phyloP scores from a whole-genome alignment of 2,329 filamentous ascomycete species.

The Xenosphaeropsis pyriputrescens region DNA sequence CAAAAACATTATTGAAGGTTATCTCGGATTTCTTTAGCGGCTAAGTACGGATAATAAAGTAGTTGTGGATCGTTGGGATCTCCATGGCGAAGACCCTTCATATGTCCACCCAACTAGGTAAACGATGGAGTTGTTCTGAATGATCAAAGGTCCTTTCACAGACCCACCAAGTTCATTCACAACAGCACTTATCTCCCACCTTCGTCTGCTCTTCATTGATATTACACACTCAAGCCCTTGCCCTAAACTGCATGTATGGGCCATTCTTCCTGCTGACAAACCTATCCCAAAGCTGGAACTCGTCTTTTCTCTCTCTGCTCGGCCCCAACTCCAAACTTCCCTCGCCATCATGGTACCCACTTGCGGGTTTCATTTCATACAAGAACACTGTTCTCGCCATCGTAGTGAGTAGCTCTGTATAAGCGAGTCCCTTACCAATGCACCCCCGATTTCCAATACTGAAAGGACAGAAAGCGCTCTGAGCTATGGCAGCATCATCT shows the following conservation, averaged over 20 bases:
- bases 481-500: constrained; percentile 7
- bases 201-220: constrained; percentile 7
- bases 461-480: constrained; percentile 13
- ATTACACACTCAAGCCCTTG: background rate
- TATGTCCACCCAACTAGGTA: too few species aligned
- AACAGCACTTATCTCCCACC: background rate
- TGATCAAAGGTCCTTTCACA: too few species aligned
- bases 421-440: constrained; percentile 13
- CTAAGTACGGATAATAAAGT: too few species aligned
- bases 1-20: too few species aligned
- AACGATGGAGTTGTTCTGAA: too few species aligned
- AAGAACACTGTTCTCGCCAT: constrained; percentile 8
- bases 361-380: constrained; percentile 9
- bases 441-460: constrained; percentile 12
- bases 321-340: constrained; percentile 31
- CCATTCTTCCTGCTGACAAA: constrained; percentile 65
- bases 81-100: too few species aligned
- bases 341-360: constrained; percentile 31
- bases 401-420: constrained; percentile 11
- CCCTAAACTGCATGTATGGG: constrained; percentile 47
- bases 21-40: too few species aligned
- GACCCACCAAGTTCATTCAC: too few species aligned
- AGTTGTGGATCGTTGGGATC: too few species aligned
- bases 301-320: constrained; percentile 37
- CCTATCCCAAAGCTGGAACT: constrained; percentile 58